A percentile compares a stretch with the other conserved stretches of the same genome.
These are phyloP conservation scores for Cadophora malorum DNA, from an alignment of 2,329 filamentous ascomycete genomes.

Conservation along the genomic window DNA sequence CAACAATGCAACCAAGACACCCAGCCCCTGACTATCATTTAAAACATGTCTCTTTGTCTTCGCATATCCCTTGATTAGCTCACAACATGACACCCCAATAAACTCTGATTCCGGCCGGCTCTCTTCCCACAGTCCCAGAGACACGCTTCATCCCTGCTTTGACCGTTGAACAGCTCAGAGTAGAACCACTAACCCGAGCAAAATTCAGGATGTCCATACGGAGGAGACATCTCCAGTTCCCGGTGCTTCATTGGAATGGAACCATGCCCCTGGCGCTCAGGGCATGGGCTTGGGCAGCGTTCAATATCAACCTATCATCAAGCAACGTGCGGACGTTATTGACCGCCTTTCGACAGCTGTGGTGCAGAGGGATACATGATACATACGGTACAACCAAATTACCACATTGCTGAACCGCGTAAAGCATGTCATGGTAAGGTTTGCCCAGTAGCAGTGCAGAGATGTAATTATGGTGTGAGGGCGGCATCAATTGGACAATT, in stretches of 20 bases:
- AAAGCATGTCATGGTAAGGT: background rate
- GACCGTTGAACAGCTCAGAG: background rate
- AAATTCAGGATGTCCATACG: background rate
- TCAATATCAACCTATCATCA: slow-evolving; percentile 34
- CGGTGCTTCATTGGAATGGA: slow-evolving; percentile 13
- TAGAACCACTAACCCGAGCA: background rate
- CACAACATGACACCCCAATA: background rate
- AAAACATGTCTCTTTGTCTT: background rate
- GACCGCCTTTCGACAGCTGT: slow-evolving; percentile 23
- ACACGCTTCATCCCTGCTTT: slow-evolving; percentile 15
- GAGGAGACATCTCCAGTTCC: slow-evolving; percentile 8
- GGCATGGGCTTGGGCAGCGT: background rate
- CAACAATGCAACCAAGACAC: background rate
- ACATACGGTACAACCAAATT: slow-evolving; percentile 11
- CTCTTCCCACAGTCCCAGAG: background rate
- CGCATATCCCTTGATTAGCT: background rate
- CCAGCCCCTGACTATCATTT: slow-evolving; percentile 10
- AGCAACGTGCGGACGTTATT: slow-evolving; percentile 33
- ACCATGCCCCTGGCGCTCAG: slow-evolving; percentile 1
- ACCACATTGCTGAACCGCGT: slow-evolving; percentile 3
- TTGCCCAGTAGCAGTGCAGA: background rate
- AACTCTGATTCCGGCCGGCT: background rate
- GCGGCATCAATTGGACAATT: background rate
- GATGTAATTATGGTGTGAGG: background rate
- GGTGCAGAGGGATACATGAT: slow-evolving; percentile 17